phyloP scores from a whole-genome alignment of 1,284 basidiomycete species.

The Leccinum fallax region DNA sequence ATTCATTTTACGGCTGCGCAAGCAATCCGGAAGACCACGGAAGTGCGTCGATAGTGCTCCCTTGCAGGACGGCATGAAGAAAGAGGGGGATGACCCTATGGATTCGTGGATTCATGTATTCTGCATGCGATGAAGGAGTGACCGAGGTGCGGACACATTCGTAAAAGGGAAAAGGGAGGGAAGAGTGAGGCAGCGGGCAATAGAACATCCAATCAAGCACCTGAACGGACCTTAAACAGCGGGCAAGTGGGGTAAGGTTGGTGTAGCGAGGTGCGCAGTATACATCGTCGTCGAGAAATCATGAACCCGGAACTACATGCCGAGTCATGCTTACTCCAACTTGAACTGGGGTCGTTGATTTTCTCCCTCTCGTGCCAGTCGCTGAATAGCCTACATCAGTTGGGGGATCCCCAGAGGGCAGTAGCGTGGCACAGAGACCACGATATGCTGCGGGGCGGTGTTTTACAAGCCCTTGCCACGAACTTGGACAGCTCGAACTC shows the following conservation, averaged over 20 bases:
- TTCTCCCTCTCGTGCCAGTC: slow-evolving; percentile 12
- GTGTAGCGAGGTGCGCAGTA: slow-evolving; percentile 13
- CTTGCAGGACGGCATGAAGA: slow-evolving; percentile 8
- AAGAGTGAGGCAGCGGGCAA: slow-evolving; percentile 27
- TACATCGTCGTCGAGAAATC: slow-evolving; percentile 7
- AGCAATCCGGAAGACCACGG: slow-evolving; percentile 12
- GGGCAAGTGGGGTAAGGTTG: slow-evolving; percentile 10
- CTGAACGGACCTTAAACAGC: slow-evolving; percentile 33
- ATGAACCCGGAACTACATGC: slow-evolving; percentile 11
- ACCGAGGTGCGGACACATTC: slow-evolving; percentile 15
- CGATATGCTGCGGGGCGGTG: slow-evolving; percentile 24
- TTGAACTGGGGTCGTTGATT: not conserved
- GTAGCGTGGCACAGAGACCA: slow-evolving; percentile 11
- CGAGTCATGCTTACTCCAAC: slow-evolving; percentile 13
- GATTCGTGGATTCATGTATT: not conserved
- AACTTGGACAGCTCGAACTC: slow-evolving; percentile 18
- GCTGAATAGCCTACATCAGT: slow-evolving; percentile 19
- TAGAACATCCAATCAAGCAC: slow-evolving; percentile 15
- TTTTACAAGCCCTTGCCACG: slow-evolving; percentile 22
- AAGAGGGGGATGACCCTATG: slow-evolving; percentile 13
- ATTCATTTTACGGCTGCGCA: slow-evolving; percentile 32
- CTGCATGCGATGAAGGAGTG: slow-evolving; percentile 11
- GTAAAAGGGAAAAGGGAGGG: slow-evolving; percentile 19
- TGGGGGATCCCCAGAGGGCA: slow-evolving; percentile 11
- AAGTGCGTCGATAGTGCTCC: slow-evolving; percentile 6